Conservation (phyloP, 2,329 filamentous ascomycete species). For the Fusarium cicatricum region DNA sequence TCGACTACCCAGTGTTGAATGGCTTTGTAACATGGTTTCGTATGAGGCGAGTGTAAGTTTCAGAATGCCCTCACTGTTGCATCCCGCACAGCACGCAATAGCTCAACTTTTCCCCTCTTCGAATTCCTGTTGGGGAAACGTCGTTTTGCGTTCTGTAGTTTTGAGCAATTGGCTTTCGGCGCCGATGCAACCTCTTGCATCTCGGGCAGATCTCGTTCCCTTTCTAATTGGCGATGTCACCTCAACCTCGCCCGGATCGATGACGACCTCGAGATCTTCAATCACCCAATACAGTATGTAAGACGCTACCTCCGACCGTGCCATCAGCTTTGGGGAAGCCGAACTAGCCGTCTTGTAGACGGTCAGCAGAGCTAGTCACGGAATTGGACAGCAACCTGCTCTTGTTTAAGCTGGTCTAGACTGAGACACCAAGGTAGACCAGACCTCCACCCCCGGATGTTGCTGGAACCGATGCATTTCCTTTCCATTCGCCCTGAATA, state of each 20-base stretch:
- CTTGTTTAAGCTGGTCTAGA: not conserved
- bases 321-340: not conserved
- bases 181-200: not conserved
- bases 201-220: not conserved
- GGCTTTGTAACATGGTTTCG: not conserved
- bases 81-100: too few species aligned
- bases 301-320: not conserved
- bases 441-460: not conserved
- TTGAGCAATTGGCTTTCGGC: too few species aligned
- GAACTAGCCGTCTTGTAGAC: not conserved
- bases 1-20: too few species aligned
- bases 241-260: not conserved
- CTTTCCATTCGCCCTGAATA: constrained; percentile 8
- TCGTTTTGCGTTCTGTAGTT: too few species aligned
- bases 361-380: not conserved
- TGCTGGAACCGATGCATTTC: not conserved
- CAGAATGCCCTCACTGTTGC: too few species aligned
- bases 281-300: not conserved
- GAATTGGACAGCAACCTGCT: not conserved
- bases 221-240: not conserved
- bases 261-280: not conserved
- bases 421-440: not conserved
- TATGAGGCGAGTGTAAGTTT: not conserved
- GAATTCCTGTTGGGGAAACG: too few species aligned
- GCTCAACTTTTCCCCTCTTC: too few species aligned